Conservation (phyloP, 2,329 filamentous ascomycete genomes). For the Emmonsiellopsis sp. region DNA sequence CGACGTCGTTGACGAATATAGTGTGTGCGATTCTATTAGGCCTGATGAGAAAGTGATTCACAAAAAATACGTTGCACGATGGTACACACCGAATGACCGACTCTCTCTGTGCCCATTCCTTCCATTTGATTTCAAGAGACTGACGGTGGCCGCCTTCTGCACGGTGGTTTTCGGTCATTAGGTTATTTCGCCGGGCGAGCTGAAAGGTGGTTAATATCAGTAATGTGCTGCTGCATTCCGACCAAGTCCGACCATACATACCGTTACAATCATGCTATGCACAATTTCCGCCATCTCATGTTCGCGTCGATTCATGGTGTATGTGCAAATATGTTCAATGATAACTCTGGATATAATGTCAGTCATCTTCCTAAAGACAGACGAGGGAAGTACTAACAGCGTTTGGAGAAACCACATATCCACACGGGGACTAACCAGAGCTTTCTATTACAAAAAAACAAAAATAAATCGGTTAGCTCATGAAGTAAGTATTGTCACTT, state of each 20-base stretch:
- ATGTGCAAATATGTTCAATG: conserved; percentile 15
- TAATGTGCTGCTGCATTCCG: not conserved
- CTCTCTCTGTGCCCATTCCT: conserved; percentile 15
- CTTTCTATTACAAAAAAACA: conserved; percentile 4
- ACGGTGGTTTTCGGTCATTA: conserved; percentile 11
- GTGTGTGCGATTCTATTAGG: conserved; percentile 14
- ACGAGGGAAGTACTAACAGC: conserved; percentile 6
- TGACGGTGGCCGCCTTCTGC: conserved; percentile 10
- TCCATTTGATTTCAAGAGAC: conserved; percentile 13
- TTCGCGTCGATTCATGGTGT: conserved; percentile 12
- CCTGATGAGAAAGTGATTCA: not conserved
- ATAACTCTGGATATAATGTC: conserved; percentile 8
- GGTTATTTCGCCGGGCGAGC: conserved; percentile 14
- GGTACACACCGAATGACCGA: conserved; percentile 12
- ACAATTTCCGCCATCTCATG: conserved; percentile 17
- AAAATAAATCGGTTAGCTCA: not conserved
- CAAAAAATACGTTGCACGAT: not conserved
- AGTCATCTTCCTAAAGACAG: not conserved
- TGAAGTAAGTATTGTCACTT: not conserved
- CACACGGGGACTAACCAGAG: conserved; percentile 11
- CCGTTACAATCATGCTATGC: conserved; percentile 15
- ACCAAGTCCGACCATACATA: conserved; percentile 1
- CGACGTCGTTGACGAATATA: conserved; percentile 14
- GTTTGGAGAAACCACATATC: conserved; percentile 15
- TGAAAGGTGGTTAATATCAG: not conserved